These are phyloP conservation scores for Heritiera littoralis DNA, from an alignment of 345 rosid genomes.

Conservation along the genomic window DNA sequence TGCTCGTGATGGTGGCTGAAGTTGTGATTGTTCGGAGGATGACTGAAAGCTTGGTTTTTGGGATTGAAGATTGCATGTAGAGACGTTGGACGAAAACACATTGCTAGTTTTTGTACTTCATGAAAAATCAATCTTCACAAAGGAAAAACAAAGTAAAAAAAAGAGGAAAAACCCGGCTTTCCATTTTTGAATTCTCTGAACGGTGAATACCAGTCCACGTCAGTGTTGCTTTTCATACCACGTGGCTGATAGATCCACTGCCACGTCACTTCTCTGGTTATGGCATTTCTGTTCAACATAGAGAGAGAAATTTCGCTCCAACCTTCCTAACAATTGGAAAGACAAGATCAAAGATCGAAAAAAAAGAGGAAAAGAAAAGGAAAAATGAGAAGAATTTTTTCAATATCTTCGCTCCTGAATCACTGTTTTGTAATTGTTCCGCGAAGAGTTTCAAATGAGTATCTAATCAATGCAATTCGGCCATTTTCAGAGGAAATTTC, in stretches of 20 bases:
- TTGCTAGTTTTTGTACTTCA: not conserved
- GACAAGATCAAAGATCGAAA: not conserved
- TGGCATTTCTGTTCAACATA: not conserved
- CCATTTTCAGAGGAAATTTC: conserved; percentile 35
- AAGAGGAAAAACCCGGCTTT: no score
- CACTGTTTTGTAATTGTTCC: conserved; percentile 10
- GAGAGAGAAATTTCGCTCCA: not conserved
- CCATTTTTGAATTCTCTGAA: no score
- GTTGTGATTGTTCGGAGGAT: conserved; percentile 12
- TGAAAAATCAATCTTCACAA: not conserved
- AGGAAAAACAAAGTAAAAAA: no score
- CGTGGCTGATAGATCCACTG: not conserved
- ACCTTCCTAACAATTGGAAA: not conserved
- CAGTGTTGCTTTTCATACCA: not conserved
- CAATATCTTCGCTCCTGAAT: conserved; percentile 37
- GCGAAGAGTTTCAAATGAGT: conserved; percentile 24
- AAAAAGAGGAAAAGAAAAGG: not conserved
- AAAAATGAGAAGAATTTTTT: conserved; percentile 36
- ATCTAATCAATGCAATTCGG: conserved; percentile 32
- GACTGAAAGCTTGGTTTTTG: conserved; percentile 13
- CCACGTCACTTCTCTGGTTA: not conserved
- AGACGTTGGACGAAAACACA: not conserved
- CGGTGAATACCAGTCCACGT: not conserved
- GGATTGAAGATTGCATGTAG: conserved; percentile 27
- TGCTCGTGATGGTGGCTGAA: conserved; percentile 8